Base-by-base conservation (phyloP, 1,139 yeast genomes). In the Candida sanyaensis region DNA sequence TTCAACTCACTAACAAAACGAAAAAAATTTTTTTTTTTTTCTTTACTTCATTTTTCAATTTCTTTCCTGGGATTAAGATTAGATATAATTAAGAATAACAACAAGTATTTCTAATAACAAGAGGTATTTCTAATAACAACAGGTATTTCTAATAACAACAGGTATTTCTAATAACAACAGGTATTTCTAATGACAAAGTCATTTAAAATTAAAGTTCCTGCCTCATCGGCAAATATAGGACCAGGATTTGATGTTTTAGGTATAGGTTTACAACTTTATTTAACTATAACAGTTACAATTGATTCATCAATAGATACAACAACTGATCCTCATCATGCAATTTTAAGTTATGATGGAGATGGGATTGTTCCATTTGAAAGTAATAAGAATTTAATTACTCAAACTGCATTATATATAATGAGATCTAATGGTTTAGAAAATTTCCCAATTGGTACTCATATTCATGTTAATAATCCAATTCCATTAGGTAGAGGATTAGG, bases 161-260 rank as follows among this genome's bases (percentile, higher is more conserved):
- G n/a, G n/a, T n/a, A n/a, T n/a, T n/a, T n/a, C n/a, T n/a, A n/a
- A n/a, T n/a, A n/a, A n/a, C n/a, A n/a, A n/a, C n/a, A n/a, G n/a
- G n/a, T n/a, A n/a, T n/a, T 17, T 2, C 2, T 28, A 11, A 29
- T 26, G 36, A 29, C 38, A 37, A 39, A 39, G 17, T 45, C 46
- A 10, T 83, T 83, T 63, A 65, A 64, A 44, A 81, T 92, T 60
- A 83, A 80, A 50, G 96, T 93, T 12, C 99, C 99, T 2, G 97
- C 98, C 2, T 92, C 98, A 2, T 88, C 96, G 43, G 99, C 99
- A 60, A 93, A 93, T 63, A 92, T 93, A 46, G 99, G 99, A 7
- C 99, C 99, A 2, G 99, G 99, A 1, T 93, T 92, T 63, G 99
- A 93, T 67, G 99, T 93, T 5, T 75, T 93, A 46, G 99, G 99